A percentile compares a stretch with the other conserved stretches of the same genome.
Conservation (phyloP, 257 asterid genomes). For the Pogostemon cablin region DNA sequence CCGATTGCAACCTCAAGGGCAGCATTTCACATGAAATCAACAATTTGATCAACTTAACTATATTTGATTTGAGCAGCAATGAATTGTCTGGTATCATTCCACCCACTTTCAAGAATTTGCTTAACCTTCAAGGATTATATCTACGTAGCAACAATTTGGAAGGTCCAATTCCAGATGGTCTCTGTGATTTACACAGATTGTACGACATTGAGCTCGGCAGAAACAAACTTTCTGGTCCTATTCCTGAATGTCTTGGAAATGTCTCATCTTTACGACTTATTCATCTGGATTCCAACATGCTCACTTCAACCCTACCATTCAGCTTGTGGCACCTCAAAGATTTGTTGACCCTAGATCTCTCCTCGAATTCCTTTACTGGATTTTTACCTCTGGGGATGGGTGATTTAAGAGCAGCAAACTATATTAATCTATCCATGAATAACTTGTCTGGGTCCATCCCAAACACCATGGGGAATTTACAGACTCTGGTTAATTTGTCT, state of each 20-base stretch:
- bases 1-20: not conserved
- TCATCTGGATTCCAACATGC: conserved; percentile 22
- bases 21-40: not conserved
- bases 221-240: too few species aligned
- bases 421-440: conserved; percentile 24
- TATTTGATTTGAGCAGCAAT: not conserved
- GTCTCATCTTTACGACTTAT: not conserved
- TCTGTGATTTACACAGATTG: too few species aligned
- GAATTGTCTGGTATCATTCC: conserved; percentile 20
- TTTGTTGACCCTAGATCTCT: conserved; percentile 10
- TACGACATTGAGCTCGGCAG: too few species aligned
- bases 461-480: not conserved
- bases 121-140: conserved; percentile 27
- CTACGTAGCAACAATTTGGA: conserved; percentile 1
- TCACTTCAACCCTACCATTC: conserved; percentile 31
- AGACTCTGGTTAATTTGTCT: not conserved
- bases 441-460: conserved; percentile 29
- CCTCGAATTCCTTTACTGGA: conserved; percentile 30
- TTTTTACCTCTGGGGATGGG: conserved; percentile 23
- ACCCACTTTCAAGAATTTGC: not conserved
- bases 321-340: conserved; percentile 31
- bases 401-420: conserved; percentile 18
- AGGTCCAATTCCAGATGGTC: conserved; percentile 19
- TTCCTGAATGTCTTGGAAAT: too few species aligned
- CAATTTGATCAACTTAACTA: conserved; percentile 12